These are phyloP conservation scores for Aspergillus versicolor DNA, from an alignment of 2,329 filamentous ascomycete genomes.

Conservation along the genomic window DNA sequence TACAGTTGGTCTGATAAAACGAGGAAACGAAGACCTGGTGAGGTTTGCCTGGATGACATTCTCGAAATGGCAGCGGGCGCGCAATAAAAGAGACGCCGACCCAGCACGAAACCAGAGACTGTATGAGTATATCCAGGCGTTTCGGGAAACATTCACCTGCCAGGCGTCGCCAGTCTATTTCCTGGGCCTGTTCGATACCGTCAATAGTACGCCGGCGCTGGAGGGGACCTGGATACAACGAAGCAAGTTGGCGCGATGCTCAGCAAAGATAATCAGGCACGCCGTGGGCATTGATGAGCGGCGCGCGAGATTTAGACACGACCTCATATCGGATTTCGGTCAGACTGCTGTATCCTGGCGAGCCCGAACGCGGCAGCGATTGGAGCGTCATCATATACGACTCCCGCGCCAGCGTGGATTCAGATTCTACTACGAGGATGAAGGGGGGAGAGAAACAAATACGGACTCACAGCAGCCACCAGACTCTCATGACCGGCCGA, in stretches of 20 bases:
- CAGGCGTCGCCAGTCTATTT: constrained; percentile 72
- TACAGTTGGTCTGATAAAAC: constrained; percentile 73
- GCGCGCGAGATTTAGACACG: not conserved
- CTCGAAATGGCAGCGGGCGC: constrained; percentile 42
- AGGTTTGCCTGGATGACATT: constrained; percentile 72
- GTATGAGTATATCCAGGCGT: constrained; percentile 73
- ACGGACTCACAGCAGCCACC: not conserved
- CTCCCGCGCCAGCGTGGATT: not conserved
- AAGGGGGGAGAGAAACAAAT: not conserved
- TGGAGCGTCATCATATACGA: not conserved
- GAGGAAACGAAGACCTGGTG: constrained; percentile 83
- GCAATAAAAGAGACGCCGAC: constrained; percentile 23
- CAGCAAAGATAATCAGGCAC: constrained; percentile 52
- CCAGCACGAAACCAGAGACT: constrained; percentile 46
- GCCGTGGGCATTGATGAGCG: not conserved
- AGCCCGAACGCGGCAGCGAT: not conserved
- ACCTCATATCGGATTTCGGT: not conserved
- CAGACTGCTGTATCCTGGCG: not conserved
- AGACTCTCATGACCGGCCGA: not conserved
- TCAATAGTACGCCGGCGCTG: constrained; percentile 76
- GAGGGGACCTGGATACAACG: constrained; percentile 72
- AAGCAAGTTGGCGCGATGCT: constrained; percentile 64
- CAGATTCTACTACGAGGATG: not conserved
- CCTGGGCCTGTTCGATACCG: constrained; percentile 76
- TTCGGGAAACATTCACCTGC: constrained; percentile 76